Evolutionary conservation across 352 stramenopile genomes (phyloP), one percentile per base, ranked within the genome.

Genomic region (Phytophthora boehmeriae): DNA sequence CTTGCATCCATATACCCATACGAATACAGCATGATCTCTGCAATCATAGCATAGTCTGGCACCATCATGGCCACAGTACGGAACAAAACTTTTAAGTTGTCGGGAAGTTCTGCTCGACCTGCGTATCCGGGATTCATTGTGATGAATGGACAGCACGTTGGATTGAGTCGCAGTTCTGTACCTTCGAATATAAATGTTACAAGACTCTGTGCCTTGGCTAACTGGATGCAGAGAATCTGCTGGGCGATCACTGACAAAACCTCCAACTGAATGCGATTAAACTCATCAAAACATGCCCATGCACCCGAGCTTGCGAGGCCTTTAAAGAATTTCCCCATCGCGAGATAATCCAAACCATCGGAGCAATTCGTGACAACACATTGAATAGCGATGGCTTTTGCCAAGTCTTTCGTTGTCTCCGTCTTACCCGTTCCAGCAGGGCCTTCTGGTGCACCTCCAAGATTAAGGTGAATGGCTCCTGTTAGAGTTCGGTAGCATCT

Each of bases 301-400:
- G 91, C 86, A 2, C 92, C 92, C 14, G 83, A 95, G 38, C 80
- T 91, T 5, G 90, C 92, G 14, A 98, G 83, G 8, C 92, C 92
- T 59, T 98, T 98, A 68, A 98, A 98, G 61, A 98, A 98, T 61
- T 98, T 98, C 22, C 84, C 92, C 89, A 97, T 98, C 17, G 92
- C 92, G 20, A 95, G 74, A 74, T 98, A 98, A 59, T 97, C 89
- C 8, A 98, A 76, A 17, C 86, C 86, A 39, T 87, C 80, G 0
- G 88, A 97, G 66, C 92, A 98, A 68, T 98, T 98, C 20, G 92
- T 97, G 10, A 98, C 92, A 8, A 98, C 92, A 57, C 93, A 97
- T 54, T 98, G 93, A 47, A 97, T 97, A 13, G 92, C 92, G 25
- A 98, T 92, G 0, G 92, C 93, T 58, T 97, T 97, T 25, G 80